Conservation (phyloP, 371 early-diverging fungal species). For the Rhizopus microsporus region DNA sequence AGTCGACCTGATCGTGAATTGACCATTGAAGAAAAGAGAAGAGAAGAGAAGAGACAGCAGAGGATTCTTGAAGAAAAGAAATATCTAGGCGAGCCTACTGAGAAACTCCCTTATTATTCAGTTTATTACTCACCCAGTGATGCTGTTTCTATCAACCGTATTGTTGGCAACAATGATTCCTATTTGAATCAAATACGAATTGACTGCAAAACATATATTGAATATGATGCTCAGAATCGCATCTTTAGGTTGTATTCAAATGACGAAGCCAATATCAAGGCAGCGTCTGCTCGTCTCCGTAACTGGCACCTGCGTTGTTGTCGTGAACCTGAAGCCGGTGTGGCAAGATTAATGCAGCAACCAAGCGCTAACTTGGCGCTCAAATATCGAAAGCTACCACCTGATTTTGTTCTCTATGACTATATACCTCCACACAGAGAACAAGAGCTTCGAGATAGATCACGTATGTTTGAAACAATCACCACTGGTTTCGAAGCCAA, state of each 20-base stretch:
- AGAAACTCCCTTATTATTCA: conserved; percentile 26
- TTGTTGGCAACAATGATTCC: conserved; percentile 35
- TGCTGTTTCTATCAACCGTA: conserved; percentile 17
- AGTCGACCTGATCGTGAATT: conserved; percentile 43
- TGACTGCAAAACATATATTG: conserved; percentile 39
- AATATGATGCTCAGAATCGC: conserved; percentile 23
- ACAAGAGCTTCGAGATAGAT: conserved; percentile 13
- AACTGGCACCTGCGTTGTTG: conserved; percentile 39
- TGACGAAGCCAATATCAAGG: conserved; percentile 19
- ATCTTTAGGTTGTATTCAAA: conserved; percentile 21
- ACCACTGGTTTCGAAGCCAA: conserved; percentile 19
- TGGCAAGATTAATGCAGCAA: conserved; percentile 29
- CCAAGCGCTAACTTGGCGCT: conserved; percentile 24
- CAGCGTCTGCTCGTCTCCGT: conserved; percentile 35
- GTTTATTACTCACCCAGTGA: conserved; percentile 31
- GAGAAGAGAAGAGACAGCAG: conserved; percentile 30
- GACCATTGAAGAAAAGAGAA: conserved; percentile 32
- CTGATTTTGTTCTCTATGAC: conserved; percentile 22
- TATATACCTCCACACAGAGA: conserved; percentile 14
- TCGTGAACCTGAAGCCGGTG: conserved; percentile 18
- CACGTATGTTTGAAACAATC: conserved; percentile 30
- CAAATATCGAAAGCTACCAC: conserved; percentile 21
- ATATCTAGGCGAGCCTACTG: conserved; percentile 31
- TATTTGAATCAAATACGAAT: conserved; percentile 41
- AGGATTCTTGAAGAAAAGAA: conserved; percentile 28